Conservation (phyloP, 1,139 yeast species). For the Geotrichum fermentans region DNA sequence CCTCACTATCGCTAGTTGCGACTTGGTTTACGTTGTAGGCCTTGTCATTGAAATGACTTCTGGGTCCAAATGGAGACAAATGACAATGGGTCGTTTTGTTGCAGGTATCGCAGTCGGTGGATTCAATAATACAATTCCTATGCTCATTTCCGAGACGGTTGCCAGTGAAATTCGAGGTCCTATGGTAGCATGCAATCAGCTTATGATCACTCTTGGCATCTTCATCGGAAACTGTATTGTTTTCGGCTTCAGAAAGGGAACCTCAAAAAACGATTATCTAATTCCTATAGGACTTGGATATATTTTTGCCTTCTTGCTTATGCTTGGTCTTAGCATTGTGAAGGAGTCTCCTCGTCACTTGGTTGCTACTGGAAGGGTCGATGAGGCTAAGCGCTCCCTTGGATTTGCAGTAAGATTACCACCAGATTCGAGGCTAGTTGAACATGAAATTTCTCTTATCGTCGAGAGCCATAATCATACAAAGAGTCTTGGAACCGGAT, state of each 20-base stretch:
- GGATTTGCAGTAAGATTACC: conserved; percentile 59
- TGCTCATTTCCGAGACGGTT: conserved; percentile 67
- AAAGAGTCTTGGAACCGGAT: conserved; percentile 58
- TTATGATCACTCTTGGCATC: conserved; percentile 64
- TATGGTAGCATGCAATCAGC: conserved; percentile 60
- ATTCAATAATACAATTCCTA: conserved; percentile 59
- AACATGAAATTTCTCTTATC: conserved; percentile 55
- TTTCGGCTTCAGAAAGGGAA: conserved; percentile 52
- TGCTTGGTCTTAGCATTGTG: conserved; percentile 56
- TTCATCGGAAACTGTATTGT: conserved; percentile 63
- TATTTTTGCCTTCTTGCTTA: conserved; percentile 43
- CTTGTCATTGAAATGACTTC: conserved; percentile 50
- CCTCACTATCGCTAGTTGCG: conserved; percentile 45
- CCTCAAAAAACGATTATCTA: conserved; percentile 53
- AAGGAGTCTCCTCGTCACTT: conserved; percentile 80
- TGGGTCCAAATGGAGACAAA: conserved; percentile 40
- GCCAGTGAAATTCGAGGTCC: conserved; percentile 70
- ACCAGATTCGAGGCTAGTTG: conserved; percentile 54
- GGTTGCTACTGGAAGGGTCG: conserved; percentile 50
- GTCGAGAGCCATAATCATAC: conserved; percentile 62
- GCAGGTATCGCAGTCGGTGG: conserved; percentile 65
- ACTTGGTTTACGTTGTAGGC: conserved; percentile 48
- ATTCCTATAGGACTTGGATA: conserved; percentile 52
- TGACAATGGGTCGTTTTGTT: conserved; percentile 45
- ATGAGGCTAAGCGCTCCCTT: conserved; percentile 56